These are phyloP conservation scores for Claviceps lovelessii DNA, from an alignment of 2,329 filamentous ascomycete genomes.

Conservation along the genomic window DNA sequence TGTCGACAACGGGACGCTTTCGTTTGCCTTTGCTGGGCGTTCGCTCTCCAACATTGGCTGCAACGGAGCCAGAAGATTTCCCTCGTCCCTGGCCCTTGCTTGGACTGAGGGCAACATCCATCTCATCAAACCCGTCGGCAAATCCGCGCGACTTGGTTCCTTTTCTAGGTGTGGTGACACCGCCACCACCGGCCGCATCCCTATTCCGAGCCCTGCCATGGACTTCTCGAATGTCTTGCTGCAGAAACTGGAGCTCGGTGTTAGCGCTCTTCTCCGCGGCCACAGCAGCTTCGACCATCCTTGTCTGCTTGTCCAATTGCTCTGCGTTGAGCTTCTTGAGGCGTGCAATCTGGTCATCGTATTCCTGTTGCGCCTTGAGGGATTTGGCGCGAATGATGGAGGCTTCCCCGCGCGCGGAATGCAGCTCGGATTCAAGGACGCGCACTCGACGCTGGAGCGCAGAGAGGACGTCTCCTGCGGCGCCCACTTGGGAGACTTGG, in stretches of 20 bases:
- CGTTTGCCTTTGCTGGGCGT: slow-evolving; percentile 57
- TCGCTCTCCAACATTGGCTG: slow-evolving; percentile 32
- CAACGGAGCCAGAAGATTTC: slow-evolving; percentile 27
- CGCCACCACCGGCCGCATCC: slow-evolving; percentile 18
- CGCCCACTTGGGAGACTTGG: slow-evolving; percentile 12
- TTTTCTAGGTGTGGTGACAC: slow-evolving; percentile 45
- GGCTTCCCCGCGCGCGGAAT: slow-evolving; percentile 54
- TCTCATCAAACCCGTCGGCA: slow-evolving; percentile 65
- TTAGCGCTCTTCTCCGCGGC: slow-evolving; percentile 50
- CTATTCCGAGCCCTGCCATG: slow-evolving; percentile 33
- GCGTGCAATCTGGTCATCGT: slow-evolving; percentile 46
- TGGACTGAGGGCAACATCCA: slow-evolving; percentile 40
- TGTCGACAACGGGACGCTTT: slow-evolving; percentile 51
- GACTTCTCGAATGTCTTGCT: slow-evolving; percentile 54
- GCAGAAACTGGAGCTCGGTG: slow-evolving; percentile 59
- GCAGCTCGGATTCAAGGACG: slow-evolving; percentile 41
- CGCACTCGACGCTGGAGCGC: slow-evolving; percentile 38
- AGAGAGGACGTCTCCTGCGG: slow-evolving; percentile 24
- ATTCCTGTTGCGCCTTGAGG: slow-evolving; percentile 44
- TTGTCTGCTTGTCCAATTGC: slow-evolving; percentile 47
- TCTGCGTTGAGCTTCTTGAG: slow-evolving; percentile 51
- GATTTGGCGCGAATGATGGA: slow-evolving; percentile 61
- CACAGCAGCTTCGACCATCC: slow-evolving; percentile 48
- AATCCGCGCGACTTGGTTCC: slow-evolving; percentile 39
- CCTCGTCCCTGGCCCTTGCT: slow-evolving; percentile 32